A percentile compares a stretch with the other conserved stretches of the same genome.
These are phyloP conservation scores for Trichoderma atroviride DNA, from an alignment of 2,329 filamentous ascomycete species.

Conservation along the genomic window DNA sequence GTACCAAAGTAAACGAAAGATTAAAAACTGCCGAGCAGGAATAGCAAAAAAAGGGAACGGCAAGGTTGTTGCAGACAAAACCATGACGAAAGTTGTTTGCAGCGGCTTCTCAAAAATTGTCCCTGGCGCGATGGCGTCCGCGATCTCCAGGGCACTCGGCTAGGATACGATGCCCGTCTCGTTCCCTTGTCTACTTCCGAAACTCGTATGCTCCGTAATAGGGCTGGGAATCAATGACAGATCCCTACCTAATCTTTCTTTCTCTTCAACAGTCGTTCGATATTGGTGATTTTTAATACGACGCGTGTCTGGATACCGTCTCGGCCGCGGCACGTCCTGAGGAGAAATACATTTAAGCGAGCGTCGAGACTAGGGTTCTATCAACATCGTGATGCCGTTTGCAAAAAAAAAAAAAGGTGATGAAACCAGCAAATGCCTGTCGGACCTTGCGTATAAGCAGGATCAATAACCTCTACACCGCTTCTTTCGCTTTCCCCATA, in stretches of 20 bases:
- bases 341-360: not conserved
- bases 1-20: not conserved
- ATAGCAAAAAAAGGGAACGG: not conserved
- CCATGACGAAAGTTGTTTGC: not conserved
- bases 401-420: not conserved
- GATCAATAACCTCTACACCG: not conserved
- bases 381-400: not conserved
- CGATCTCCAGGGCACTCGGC: not conserved
- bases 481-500: not conserved
- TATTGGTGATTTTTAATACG: not conserved
- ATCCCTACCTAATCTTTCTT: not conserved
- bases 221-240: not conserved
- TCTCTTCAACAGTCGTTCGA: not conserved
- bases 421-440: not conserved
- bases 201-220: conserved; percentile 1
- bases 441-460: not conserved
- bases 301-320: not conserved
- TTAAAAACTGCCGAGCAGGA: not conserved
- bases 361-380: not conserved
- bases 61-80: not conserved
- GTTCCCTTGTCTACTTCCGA: not conserved
- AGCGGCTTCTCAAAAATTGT: conserved; percentile 2
- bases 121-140: not conserved
- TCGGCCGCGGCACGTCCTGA: not conserved
- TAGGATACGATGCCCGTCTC: conserved; percentile 1